A percentile compares a stretch with the other conserved stretches of the same genome.
Conservation (phyloP, 306 rosid species). For the Cucumis cinereus region DNA sequence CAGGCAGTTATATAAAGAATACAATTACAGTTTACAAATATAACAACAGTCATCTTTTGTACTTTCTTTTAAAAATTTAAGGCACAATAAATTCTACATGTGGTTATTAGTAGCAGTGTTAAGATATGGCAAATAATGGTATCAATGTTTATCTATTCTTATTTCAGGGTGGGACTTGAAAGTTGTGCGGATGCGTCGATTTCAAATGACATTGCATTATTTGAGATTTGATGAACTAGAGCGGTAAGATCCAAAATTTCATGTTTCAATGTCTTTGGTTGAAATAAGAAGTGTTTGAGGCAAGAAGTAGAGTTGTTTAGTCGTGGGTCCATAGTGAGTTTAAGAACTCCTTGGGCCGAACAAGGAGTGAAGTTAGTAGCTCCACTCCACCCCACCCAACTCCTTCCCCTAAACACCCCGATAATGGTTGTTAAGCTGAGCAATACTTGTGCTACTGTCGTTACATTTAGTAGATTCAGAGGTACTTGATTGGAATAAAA, state of each 20-base stretch:
- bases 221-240: constrained; percentile 77
- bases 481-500: background rate
- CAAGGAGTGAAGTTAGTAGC: too few relatives aligned
- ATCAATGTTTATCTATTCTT: background rate
- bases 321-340: too few relatives aligned
- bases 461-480: background rate
- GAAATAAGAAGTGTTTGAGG: background rate
- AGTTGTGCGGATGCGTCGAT: constrained; percentile 60
- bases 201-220: constrained; percentile 75
- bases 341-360: too few relatives aligned
- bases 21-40: background rate
- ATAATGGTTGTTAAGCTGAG: background rate
- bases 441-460: background rate
- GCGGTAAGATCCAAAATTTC: constrained; percentile 36
- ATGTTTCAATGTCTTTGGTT: background rate
- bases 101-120: background rate
- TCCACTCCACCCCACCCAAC: too few relatives aligned
- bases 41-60: background rate
- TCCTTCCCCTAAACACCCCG: too few relatives aligned
- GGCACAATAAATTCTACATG: background rate
- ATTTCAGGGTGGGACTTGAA: constrained; percentile 84
- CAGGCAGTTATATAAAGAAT: background rate
- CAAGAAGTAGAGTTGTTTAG: too few relatives aligned
- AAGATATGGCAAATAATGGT: background rate
- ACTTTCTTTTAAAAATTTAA: background rate